Conservation (phyloP, 148 eudicot genomes). For the Nepenthes gracilis region DNA sequence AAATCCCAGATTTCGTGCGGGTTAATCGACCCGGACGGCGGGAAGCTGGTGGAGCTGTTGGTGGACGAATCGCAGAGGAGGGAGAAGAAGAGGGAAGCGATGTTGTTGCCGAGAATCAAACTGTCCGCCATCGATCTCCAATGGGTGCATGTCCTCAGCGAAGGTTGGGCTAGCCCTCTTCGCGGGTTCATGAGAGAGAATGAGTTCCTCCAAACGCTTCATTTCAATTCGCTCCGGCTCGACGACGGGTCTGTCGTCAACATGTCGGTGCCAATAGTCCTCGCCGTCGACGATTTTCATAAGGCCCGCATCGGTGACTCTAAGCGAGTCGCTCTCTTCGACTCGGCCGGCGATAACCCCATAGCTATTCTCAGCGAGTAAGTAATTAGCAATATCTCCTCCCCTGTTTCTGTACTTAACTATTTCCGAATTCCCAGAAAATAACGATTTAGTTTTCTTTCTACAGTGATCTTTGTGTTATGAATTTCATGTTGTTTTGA, state of each 20-base stretch:
- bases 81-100: constrained; percentile 22
- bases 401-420: background rate
- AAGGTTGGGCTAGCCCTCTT: constrained; percentile 96
- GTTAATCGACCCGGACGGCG: constrained; percentile 80
- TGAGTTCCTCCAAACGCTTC: constrained; percentile 99
- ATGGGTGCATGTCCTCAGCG: constrained; percentile 92
- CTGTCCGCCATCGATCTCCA: constrained; percentile 51
- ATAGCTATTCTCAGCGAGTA: constrained; percentile 72
- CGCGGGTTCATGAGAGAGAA: constrained; percentile 82
- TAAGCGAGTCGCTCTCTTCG: constrained; percentile 47
- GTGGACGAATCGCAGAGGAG: constrained; percentile 19
- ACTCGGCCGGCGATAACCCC: constrained; percentile 22
- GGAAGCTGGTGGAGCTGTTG: constrained; percentile 48
- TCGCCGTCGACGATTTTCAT: constrained; percentile 49
- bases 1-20: constrained; percentile 19
- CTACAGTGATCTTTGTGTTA: too few species aligned
- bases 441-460: too few species aligned
- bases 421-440: background rate
- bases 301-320: constrained; percentile 44
- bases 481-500: too few species aligned
- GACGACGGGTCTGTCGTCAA: constrained; percentile 56
- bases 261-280: constrained; percentile 95
- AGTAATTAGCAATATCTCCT: constrained; percentile 6
- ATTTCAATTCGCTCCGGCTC: constrained; percentile 81
- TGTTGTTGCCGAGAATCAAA: constrained; percentile 30